Base-by-base conservation (phyloP, 371 early-diverging fungal species). In the Coelomomyces lativittatus region DNA sequence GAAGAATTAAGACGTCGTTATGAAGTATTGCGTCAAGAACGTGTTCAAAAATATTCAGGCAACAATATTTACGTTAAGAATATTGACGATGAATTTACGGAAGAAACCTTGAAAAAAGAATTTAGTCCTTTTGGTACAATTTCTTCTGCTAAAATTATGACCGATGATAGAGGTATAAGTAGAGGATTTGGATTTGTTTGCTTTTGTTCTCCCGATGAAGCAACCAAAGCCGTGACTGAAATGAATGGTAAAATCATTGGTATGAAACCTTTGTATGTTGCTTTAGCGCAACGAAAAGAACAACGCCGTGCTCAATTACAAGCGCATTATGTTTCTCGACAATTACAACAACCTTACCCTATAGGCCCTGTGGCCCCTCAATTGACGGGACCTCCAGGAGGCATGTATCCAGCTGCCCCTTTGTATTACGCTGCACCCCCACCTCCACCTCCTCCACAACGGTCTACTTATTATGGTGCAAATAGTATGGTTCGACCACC, bases 1-100 rank as follows among this genome's bases (percentile, higher is more conserved):
- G 91, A 91, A 63, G 95, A 95, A 62, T 80, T 97, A 51, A 77
- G 88, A 56, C 66, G 67, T 47, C 89, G 89, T 67, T 91, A 85
- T 70, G 91, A 95, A 68, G 81, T 81, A 64, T 77, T 83, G 51
- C 84, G 88, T 66, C 62, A 83, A 61, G 95, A 93, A 70, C 86
- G 88, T 74, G 67, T 88, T 37, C 83, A 72, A 82, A 91, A 92
- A 79, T 91, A 83, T 77, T 91, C 93, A 71, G 91, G 90, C 53
- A 91, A 87, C 61, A 96, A 96, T 79, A 69, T 96, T 59, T 96
- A 91, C 67, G 70, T 96, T 67, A 93, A 93, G 80, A 95, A 95
- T 82, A 70, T 96, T 57, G 95, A 93, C 55, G 92, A 91, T 57
- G 75, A 80, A 40, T 71, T 93, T 55, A 88, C 88, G 63, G 97